Percentiles rank a stretch among this genome's conserved stretches.
These are phyloP conservation scores for Inga leiocalycina DNA, from an alignment of 306 rosid species.

Conservation along the genomic window DNA sequence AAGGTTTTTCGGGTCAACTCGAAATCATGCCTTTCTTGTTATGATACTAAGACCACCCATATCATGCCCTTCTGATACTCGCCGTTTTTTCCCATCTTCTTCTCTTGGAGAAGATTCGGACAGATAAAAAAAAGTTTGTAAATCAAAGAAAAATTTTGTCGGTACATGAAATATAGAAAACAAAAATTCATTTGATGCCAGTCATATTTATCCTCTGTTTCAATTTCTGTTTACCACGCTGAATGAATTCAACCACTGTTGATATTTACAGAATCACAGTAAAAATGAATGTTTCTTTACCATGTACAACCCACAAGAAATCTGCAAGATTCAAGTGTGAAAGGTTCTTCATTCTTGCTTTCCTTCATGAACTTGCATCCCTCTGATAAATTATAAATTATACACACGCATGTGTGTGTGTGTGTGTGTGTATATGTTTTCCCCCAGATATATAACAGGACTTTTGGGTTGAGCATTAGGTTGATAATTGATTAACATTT, in stretches of 20 bases:
- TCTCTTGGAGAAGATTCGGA: not conserved
- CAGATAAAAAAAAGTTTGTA: slow-evolving; percentile 37
- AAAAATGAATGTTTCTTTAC: not conserved
- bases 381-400: not conserved
- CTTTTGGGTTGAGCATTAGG: not conserved
- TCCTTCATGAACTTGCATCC: not conserved
- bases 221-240: not conserved
- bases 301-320: not conserved
- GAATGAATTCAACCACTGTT: not conserved
- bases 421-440: too few relatives aligned
- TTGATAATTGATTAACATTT: not conserved
- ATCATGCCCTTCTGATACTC: slow-evolving; percentile 71
- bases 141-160: slow-evolving; percentile 66
- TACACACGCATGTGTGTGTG: too few relatives aligned
- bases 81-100: not conserved
- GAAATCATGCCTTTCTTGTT: slow-evolving; percentile 57
- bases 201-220: not conserved
- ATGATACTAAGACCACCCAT: slow-evolving; percentile 81
- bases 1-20: slow-evolving; percentile 67
- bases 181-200: slow-evolving; percentile 33
- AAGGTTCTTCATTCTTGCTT: not conserved
- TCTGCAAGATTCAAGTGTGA: not conserved
- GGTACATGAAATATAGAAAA: slow-evolving; percentile 38
- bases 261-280: slow-evolving; percentile 1
- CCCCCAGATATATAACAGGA: not conserved